These are phyloP conservation scores for Warburgia ugandensis DNA, from an alignment of 164 flowering plant species.

Conservation along the genomic window DNA sequence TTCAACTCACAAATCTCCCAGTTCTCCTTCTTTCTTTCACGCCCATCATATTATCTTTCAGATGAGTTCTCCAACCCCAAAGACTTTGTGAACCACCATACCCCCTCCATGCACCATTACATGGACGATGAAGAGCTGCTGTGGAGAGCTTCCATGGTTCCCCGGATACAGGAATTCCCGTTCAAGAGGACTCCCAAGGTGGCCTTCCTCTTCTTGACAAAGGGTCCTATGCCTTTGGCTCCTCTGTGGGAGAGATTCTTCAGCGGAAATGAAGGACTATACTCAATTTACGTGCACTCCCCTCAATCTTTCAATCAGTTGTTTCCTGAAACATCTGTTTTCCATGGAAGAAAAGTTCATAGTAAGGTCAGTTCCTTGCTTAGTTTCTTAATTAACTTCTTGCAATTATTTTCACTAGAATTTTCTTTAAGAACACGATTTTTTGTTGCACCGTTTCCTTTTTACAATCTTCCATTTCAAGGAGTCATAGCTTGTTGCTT, in stretches of 20 bases:
- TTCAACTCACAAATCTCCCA: conserved; percentile 11
- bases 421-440: no score
- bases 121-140: conserved; percentile 47
- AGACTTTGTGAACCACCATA: conserved; percentile 21
- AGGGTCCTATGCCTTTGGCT: conserved; percentile 33
- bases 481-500: no score
- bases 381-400: neutral
- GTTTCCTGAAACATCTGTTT: conserved; percentile 30
- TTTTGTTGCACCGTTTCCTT: no score
- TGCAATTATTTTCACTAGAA: no score
- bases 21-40: conserved; percentile 9
- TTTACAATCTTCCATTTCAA: no score
- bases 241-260: conserved; percentile 62
- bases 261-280: conserved; percentile 40
- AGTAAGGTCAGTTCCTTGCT: conserved; percentile 52
- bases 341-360: conserved; percentile 45
- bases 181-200: conserved; percentile 35
- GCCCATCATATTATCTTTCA: no score
- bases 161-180: conserved; percentile 21
- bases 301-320: conserved; percentile 37
- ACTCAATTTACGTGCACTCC: conserved; percentile 50
- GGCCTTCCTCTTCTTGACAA: conserved; percentile 54
- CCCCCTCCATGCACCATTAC: conserved; percentile 27
- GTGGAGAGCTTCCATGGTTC: conserved; percentile 52
- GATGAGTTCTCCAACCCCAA: conserved; percentile 7